Evolutionary conservation across 179 eudicot genomes (phyloP).

Genomic region (Beta lomatogona): DNA sequence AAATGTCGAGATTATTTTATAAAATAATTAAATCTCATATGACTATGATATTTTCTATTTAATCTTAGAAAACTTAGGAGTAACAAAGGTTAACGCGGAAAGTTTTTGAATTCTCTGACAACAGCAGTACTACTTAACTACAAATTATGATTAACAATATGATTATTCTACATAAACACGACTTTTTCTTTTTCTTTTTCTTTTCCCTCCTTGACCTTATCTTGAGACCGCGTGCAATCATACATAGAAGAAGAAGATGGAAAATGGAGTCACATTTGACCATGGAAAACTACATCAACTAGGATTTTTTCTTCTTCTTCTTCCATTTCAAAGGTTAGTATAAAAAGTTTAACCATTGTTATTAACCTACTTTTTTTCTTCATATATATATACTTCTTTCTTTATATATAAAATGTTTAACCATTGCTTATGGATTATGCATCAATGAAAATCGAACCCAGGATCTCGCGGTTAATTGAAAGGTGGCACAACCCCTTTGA

Average conservation of each 20-base stretch:
- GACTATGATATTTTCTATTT: neutral
- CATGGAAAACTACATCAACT: neutral
- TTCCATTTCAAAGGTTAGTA: neutral
- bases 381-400: no score
- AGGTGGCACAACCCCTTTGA: conserved; percentile 10
- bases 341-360: neutral
- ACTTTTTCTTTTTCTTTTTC: neutral
- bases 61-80: neutral
- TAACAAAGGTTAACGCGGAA: neutral
- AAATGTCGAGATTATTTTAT: neutral
- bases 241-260: neutral
- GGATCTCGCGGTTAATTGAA: neutral
- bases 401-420: no score
- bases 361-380: no score
- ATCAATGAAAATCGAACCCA: neutral
- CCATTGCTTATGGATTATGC: neutral
- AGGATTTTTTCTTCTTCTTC: neutral
- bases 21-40: neutral
- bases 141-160: neutral
- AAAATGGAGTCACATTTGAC: neutral
- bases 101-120: neutral
- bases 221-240: neutral
- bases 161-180: neutral
- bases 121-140: neutral
- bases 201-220: conserved; percentile 3